Evolutionary conservation across 2,329 filamentous ascomycete genomes (phyloP), one percentile per base, ranked within the genome.

Genomic region (Nemania sp.): DNA sequence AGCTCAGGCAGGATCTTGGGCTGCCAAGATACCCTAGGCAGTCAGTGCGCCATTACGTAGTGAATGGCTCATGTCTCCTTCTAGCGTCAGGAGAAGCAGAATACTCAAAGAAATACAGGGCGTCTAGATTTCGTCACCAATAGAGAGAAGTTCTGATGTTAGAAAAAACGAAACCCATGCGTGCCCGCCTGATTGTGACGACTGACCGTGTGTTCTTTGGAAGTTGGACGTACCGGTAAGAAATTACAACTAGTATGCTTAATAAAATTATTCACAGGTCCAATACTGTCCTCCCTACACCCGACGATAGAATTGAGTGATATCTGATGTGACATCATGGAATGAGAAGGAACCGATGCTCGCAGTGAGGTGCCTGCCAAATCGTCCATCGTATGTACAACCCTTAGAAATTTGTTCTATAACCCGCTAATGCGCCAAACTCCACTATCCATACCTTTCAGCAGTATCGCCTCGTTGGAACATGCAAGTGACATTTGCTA

Each of bases 101-200:
- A 47, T 24, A 24, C 41, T 43, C 48, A 31, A 45, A 57, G 54
- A 52, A 37, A 52, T 54, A 58, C 33, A 55, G 54, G 31, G 47
- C 50, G 23, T 34, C 41, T 59, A 57, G 57, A 59, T 53, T 56
- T 54, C 46, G 40, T 53, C 52, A 42, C 46, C 41, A 59, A 60
- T 59, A 59, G 52, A 58, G 45, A 57, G 45, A 52, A 56, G 45
- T 56, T 54, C 34, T 49, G 33, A 54, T 60, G 55, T 46, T 56
- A 51, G 43, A 59, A 50, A 51, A 55, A 52, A 31, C 41, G 23
- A 40, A 33, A 26, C 30, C 14, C 17, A 17, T 55, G 23, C 26
- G 17, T 53, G 41, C 45, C 36, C 39, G 28, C 42, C 40, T 52
- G 19, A 37, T 28, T 14, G 45, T 53, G 45, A 50, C 17, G 33